Evolutionary conservation across 2,329 filamentous ascomycete genomes (phyloP), one percentile per base, ranked within the genome.

Genomic region (Metarhizium album): DNA sequence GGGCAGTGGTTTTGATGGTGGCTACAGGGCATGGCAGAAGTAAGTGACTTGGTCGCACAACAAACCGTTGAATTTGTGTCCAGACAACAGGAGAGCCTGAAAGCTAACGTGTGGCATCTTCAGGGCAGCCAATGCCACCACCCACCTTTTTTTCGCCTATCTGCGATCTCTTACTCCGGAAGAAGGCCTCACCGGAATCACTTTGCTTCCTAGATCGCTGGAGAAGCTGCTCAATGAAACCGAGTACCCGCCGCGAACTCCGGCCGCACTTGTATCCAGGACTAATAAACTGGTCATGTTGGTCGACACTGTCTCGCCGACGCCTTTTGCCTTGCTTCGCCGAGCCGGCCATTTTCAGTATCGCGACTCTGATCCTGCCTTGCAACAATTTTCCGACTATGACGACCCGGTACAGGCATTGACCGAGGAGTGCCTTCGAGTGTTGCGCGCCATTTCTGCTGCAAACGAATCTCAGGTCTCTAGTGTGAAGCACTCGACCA

Each of bases 81-180:
- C 37, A 40, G 9, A 40, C 27, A 29, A 29, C 27, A 29, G 27
- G 16, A n/a, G 23, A 24, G 2, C 5, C 1, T 13, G 4, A 45
- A n/a, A 31, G 7, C 42, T 45, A 31, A 45, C 37, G 11, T 2
- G 2, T 2, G 2, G 23, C 13, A 22, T 49, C 45, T 31, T 16
- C 48, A 94, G 87, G 62, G 90, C 91, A 54, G 93, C 93, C 53
- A 90, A 97, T 74, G 93, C 93, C 49, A 90, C 91, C 20, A 95
- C 90, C 62, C 93, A 98, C 72, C 74, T 98, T 50, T 98, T 98
- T 75, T 98, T 98, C 64, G 93, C 93, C 51, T 98, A 97, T 65
- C 80, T 98, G 46, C 82, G 93, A 59, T 96, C 90, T 1, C 72
- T 95, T 45, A 83, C 89, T 2, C 91, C 93, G n/a, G 85, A 91